Evolutionary conservation across 2,329 filamentous ascomycete species (phyloP).

Genomic region (Hypocrella siamensis): DNA sequence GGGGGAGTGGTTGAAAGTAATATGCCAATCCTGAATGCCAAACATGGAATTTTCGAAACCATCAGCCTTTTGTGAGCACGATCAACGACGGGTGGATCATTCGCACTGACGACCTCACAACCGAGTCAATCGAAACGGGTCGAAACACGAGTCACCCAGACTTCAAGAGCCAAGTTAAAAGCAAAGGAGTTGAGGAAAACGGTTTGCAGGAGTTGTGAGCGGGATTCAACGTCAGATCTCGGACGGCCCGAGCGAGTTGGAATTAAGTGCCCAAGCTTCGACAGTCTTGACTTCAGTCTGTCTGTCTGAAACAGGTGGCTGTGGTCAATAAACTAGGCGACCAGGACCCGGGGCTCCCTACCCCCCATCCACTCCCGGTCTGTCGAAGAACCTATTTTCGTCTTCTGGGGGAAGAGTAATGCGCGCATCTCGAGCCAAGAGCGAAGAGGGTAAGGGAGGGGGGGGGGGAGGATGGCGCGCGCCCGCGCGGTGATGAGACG

Average conservation of each 20-base stretch:
- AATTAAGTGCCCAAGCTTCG: slow-evolving; percentile 4
- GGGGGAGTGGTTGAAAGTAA: no score
- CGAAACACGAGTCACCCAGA: slow-evolving; percentile 7
- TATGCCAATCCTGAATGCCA: slow-evolving; percentile 1
- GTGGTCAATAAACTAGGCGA: slow-evolving; percentile 4
- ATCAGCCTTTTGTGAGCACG: slow-evolving; percentile 3
- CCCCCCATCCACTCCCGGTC: slow-evolving; percentile 2
- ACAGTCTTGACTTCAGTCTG: slow-evolving; percentile 3
- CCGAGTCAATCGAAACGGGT: slow-evolving; percentile 8
- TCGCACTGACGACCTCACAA: slow-evolving; percentile 5
- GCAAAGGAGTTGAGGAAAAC: slow-evolving; percentile 1
- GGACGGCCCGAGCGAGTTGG: slow-evolving; percentile 7
- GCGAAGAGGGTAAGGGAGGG: neutral
- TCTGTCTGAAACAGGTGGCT: slow-evolving; percentile 9
- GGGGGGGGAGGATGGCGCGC: no score
- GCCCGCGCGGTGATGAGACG: no score
- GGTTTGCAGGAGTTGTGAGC: slow-evolving; percentile 2
- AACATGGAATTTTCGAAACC: neutral
- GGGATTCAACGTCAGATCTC: slow-evolving; percentile 5
- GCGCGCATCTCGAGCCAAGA: no score
- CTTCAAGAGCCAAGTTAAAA: slow-evolving; percentile 2
- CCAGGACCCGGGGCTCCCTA: slow-evolving; percentile 1
- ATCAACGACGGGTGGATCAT: slow-evolving; percentile 6
- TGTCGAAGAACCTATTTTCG: slow-evolving; percentile 2
- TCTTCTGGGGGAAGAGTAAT: neutral